Percentiles rank a stretch among this genome's conserved stretches.
Evolutionary conservation across 2,329 filamentous ascomycete species (phyloP).

Genomic region (Fusarium citri): DNA sequence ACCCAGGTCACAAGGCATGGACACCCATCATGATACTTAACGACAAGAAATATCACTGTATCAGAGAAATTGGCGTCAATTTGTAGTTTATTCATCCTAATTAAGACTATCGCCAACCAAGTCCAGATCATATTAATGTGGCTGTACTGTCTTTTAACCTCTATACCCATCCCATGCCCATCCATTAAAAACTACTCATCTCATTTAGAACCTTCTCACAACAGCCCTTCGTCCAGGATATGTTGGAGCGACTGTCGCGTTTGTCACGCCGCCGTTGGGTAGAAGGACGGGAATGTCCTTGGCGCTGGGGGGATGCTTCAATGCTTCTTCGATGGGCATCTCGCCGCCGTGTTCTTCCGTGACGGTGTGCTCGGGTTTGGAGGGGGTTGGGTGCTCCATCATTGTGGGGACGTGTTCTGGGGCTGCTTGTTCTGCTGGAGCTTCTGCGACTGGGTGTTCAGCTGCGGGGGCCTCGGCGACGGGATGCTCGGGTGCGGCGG

Average conservation of each 20-base stretch:
- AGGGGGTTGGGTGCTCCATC: neutral
- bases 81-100: constrained; percentile 22
- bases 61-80: neutral
- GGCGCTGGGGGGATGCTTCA: neutral
- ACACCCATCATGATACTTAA: too few relatives aligned
- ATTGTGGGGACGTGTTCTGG: neutral
- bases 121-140: constrained; percentile 26
- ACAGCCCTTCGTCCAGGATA: constrained; percentile 23
- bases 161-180: neutral
- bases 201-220: constrained; percentile 15
- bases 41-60: too few relatives aligned
- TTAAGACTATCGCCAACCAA: constrained; percentile 15
- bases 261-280: constrained; percentile 10
- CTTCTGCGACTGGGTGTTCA: neutral
- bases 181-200: neutral
- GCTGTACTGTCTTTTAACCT: neutral
- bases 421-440: neutral
- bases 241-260: neutral
- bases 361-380: neutral
- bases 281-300: constrained; percentile 10
- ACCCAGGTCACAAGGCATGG: too few relatives aligned
- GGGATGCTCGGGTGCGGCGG: neutral
- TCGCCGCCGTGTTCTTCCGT: neutral
- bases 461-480: neutral
- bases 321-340: constrained; percentile 4